A percentile compares a stretch with the other conserved stretches of the same genome.
phyloP scores from a whole-genome alignment of 208 protist species.

The Leishmania mexicana region DNA sequence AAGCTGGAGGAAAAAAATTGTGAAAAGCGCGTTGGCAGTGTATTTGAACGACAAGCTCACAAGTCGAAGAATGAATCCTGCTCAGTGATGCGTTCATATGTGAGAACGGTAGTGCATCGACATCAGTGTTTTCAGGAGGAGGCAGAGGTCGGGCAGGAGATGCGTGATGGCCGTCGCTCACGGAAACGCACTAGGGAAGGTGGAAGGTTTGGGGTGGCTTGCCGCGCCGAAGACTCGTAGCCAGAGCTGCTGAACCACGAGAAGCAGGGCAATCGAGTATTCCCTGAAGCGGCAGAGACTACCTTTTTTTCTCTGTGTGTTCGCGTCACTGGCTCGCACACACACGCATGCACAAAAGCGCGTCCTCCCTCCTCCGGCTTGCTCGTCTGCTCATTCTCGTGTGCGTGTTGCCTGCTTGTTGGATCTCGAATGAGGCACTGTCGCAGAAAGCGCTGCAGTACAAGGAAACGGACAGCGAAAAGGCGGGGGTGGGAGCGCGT shows the following conservation, averaged over 20 bases:
- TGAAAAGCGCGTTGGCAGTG: neutral
- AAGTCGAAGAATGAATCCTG: neutral
- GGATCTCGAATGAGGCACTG: neutral
- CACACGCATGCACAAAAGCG: too few relatives aligned
- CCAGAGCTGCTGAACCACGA: too few relatives aligned
- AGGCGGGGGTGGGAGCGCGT: too few relatives aligned
- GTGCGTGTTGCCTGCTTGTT: neutral
- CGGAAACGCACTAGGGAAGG: neutral
- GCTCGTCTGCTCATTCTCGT: neutral
- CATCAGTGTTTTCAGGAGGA: neutral
- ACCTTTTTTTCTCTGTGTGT: neutral
- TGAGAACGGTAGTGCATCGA: neutral
- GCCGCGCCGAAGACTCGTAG: neutral
- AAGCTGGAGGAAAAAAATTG: neutral
- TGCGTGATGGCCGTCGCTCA: neutral
- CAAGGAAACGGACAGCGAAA: too few relatives aligned
- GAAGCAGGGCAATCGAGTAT: too few relatives aligned
- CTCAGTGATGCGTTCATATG: neutral
- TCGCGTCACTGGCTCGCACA: neutral
- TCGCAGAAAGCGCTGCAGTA: neutral
- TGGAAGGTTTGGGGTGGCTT: neutral
- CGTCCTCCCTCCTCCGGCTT: neutral
- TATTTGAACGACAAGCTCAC: neutral
- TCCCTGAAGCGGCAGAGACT: neutral
- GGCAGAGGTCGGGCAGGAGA: neutral